phyloP scores from a whole-genome alignment of 2,329 filamentous ascomycete genomes.

The Metarhizium anisopliae region DNA sequence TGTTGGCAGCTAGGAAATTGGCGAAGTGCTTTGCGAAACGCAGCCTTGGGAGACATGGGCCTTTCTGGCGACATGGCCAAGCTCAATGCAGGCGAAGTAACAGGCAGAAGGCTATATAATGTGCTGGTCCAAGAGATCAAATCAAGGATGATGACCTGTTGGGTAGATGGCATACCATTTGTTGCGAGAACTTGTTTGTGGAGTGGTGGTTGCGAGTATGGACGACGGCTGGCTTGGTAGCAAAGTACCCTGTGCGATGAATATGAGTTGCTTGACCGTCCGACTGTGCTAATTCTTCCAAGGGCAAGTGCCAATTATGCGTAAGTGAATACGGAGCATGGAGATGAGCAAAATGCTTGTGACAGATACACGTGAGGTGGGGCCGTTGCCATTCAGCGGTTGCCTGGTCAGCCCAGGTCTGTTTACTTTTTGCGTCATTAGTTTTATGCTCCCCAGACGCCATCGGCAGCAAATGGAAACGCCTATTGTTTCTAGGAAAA shows the following conservation, averaged over 20 bases:
- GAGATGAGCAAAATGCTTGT: background rate
- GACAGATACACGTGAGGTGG: too few species aligned
- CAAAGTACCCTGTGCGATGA: background rate
- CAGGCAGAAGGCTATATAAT: background rate
- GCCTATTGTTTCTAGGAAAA: too few species aligned
- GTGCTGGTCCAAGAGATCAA: background rate
- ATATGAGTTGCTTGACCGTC: background rate
- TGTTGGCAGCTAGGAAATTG: background rate
- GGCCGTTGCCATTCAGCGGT: slow-evolving; percentile 1
- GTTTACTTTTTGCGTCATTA: slow-evolving; percentile 26
- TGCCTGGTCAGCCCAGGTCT: slow-evolving; percentile 11
- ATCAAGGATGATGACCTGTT: background rate
- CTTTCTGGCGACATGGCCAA: background rate
- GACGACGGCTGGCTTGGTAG: background rate
- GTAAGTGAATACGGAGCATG: background rate
- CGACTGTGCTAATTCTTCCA: background rate
- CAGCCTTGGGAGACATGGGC: background rate
- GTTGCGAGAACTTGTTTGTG: slow-evolving; percentile 1
- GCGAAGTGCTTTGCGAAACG: background rate
- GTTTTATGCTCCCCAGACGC: background rate
- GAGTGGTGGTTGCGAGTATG: background rate
- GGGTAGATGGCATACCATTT: slow-evolving; percentile 8
- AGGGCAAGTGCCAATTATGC: background rate
- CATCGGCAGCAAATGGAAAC: background rate
- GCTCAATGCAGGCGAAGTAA: background rate